Evolutionary conservation across 23 red algal genomes (phyloP), one percentile per base, ranked within the genome.

Genomic region (Gracilaria vermiculophylla): DNA sequence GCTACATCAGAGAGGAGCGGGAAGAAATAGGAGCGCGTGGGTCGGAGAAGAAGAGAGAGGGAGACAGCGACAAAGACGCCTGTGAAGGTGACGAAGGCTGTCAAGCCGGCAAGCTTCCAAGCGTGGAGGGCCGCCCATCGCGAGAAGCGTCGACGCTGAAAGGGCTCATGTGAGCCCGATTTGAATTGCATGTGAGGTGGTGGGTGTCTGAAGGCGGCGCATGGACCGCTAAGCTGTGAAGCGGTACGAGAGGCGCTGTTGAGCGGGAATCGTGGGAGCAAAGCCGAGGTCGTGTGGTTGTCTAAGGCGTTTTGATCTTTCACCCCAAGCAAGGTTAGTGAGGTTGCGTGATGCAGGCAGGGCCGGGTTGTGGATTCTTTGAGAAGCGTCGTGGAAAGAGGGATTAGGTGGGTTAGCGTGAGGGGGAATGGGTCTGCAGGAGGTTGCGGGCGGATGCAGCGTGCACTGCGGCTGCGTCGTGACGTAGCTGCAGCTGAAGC

Each of bases 51-150:
- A 12, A 86, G 81, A 17, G 81, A 86, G 62, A 86, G 81, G 39
- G 81, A 70, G 4, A 86, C 81, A 36, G 81, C 81, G 23, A 86
- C 73, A 32, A 86, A 86, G 49, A 86, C 66, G 48, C 81, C 81
- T 29, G 73, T 29, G 32, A 86, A 86, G 44, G 81, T 86, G 19
- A 70, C 65, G 35, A 86, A 47, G 50, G 81, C 81, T 40, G 81
- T 86, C 14, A 86, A 33, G 17, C 61, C 81, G 47, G 81, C 60
- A 10, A 86, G 66, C 31, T 86, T 86, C 81, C 81, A 86, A 44
- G 81, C 81, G 52, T 86, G 54, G 1, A 64, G 35, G 28, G 53
- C 50, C 5, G 76, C 76, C 76, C 76, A 79, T 21, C 53, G 76
- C 3, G 76, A 33, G 19, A 79, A 60, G 45, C 50, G 76, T 16